phyloP scores from a whole-genome alignment of 169 alveolate species.

The Cryptosporidium andersoni region DNA sequence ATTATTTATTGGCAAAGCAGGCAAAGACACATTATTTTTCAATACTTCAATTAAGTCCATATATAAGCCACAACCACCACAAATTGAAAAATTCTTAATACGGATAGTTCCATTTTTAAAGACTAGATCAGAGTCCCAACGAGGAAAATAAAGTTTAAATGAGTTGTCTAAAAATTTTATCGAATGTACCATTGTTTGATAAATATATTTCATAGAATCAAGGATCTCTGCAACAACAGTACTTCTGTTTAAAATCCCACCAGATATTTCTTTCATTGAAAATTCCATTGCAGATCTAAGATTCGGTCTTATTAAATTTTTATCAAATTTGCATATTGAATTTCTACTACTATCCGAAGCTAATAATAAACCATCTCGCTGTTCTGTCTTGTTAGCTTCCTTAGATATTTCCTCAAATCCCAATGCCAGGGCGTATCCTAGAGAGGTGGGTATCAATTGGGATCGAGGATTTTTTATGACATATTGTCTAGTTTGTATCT shows the following conservation, averaged over 20 bases:
- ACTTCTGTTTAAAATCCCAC: constrained; percentile 32
- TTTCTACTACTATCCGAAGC: background rate
- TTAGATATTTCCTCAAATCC: constrained; percentile 77
- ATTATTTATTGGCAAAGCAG: background rate
- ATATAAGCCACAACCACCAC: constrained; percentile 26
- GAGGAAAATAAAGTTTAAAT: constrained; percentile 21
- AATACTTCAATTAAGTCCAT: constrained; percentile 11
- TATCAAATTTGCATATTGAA: background rate
- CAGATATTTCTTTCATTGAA: background rate
- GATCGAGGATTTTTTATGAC: constrained; percentile 76
- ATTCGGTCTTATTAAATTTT: constrained; percentile 14
- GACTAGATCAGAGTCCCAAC: constrained; percentile 5
- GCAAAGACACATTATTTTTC: background rate
- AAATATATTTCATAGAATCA: constrained; percentile 20
- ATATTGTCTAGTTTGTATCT: constrained; percentile 91
- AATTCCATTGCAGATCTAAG: constrained; percentile 47
- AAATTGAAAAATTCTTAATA: constrained; percentile 2
- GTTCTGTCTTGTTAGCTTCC: constrained; percentile 70
- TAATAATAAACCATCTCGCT: background rate
- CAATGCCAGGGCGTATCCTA: constrained; percentile 84
- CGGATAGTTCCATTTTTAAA: constrained; percentile 1
- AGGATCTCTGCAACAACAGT: constrained; percentile 29
- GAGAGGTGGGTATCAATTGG: constrained; percentile 83
- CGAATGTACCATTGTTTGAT: constrained; percentile 3
- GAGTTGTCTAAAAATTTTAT: constrained; percentile 25